Evolutionary conservation across 441 rosid species (phyloP).

Genomic region (Kokia cookei): DNA sequence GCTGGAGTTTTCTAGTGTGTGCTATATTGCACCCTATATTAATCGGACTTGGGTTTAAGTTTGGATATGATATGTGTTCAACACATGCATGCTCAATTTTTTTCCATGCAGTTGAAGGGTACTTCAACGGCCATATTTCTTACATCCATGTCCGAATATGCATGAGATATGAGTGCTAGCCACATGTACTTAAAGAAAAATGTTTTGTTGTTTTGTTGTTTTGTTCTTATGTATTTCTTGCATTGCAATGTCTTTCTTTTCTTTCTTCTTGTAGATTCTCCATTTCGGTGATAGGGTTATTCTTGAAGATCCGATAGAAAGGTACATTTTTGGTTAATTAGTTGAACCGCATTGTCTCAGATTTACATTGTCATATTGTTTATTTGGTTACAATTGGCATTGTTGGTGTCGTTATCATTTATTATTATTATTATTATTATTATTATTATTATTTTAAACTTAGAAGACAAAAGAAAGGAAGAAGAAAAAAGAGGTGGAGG

Average conservation of each 20-base stretch:
- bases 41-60: background rate
- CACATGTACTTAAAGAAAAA: background rate
- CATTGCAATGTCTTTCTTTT: background rate
- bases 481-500: background rate
- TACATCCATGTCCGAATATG: background rate
- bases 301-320: conserved; percentile 80
- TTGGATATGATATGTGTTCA: background rate
- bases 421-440: background rate
- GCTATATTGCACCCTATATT: background rate
- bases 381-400: background rate
- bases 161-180: background rate
- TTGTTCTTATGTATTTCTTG: background rate
- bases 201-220: background rate
- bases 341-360: background rate
- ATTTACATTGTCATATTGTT: background rate
- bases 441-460: background rate
- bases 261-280: conserved; percentile 38
- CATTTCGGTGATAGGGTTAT: conserved; percentile 79
- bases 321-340: conserved; percentile 28
- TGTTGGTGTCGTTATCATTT: background rate
- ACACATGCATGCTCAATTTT: background rate
- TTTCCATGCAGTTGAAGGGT: background rate
- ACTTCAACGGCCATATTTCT: background rate
- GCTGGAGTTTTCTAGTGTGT: background rate
- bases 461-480: background rate